A percentile compares a stretch with the other conserved stretches of the same genome.
Evolutionary conservation across 1,284 basidiomycete genomes (phyloP).

Genomic region (Leccinum proximum): DNA sequence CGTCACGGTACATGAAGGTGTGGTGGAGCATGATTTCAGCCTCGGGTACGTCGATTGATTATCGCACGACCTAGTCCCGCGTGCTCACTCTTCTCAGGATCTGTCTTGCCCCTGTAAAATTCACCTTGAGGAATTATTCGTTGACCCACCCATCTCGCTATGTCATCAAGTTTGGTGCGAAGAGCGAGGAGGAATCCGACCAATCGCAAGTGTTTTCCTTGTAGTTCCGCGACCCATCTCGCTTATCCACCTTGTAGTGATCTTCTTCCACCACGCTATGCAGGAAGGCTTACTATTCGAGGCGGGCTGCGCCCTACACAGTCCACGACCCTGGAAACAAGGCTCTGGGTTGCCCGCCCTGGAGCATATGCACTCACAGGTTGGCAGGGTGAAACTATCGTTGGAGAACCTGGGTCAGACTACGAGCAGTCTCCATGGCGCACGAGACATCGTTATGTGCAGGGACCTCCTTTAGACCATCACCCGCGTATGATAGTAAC

Average conservation of each 20-base stretch:
- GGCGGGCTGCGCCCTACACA: constrained; percentile 51
- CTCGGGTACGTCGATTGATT: constrained; percentile 45
- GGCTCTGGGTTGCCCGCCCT: constrained; percentile 56
- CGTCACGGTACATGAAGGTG: constrained; percentile 41
- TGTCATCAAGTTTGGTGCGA: constrained; percentile 42
- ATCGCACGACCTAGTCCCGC: background rate
- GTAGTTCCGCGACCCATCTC: background rate
- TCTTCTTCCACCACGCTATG: constrained; percentile 49
- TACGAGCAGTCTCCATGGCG: constrained; percentile 23
- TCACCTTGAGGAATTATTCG: constrained; percentile 71
- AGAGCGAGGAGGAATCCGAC: constrained; percentile 21
- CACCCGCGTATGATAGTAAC: constrained; percentile 43
- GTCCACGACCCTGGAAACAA: constrained; percentile 40
- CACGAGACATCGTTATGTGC: constrained; percentile 48
- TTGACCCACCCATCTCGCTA: constrained; percentile 53
- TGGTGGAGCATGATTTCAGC: constrained; percentile 61
- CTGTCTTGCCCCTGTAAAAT: constrained; percentile 49
- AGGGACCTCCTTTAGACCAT: constrained; percentile 40
- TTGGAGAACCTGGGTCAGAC: constrained; percentile 37
- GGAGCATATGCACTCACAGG: constrained; percentile 62
- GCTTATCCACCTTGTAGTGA: constrained; percentile 30
- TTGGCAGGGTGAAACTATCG: constrained; percentile 66
- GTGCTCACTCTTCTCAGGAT: constrained; percentile 41
- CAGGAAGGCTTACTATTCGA: constrained; percentile 58
- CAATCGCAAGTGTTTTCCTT: constrained; percentile 35